Conservation (phyloP, 352 stramenopile species). For the Globisporangium camurandrum region DNA sequence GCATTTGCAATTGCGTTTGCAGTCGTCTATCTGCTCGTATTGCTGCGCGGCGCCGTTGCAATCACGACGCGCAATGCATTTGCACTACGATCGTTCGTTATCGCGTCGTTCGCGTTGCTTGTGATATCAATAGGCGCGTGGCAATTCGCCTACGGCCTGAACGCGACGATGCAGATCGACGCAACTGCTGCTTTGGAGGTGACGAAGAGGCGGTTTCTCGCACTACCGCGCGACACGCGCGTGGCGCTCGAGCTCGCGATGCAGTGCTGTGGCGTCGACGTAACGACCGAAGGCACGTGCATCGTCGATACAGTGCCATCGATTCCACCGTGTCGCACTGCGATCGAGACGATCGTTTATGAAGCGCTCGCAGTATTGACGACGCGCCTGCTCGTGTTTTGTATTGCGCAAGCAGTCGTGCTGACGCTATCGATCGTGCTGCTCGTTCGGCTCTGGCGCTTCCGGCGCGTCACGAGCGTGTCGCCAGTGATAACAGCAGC, state of each 20-base stretch:
- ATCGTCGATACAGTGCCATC: not conserved
- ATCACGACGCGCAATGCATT: conserved; percentile 23
- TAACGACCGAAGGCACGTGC: conserved; percentile 24
- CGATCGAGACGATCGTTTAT: conserved; percentile 7
- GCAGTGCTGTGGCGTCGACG: conserved; percentile 37
- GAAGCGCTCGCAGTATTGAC: conserved; percentile 11
- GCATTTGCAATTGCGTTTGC: conserved; percentile 10
- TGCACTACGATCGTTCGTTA: conserved; percentile 25
- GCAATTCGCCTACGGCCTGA: conserved; percentile 22
- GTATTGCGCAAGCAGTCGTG: conserved; percentile 13
- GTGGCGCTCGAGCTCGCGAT: conserved; percentile 34
- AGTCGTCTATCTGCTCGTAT: conserved; percentile 18
- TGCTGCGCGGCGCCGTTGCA: conserved; percentile 19
- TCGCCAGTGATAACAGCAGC: not conserved
- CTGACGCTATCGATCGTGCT: conserved; percentile 17
- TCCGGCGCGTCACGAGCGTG: not conserved
- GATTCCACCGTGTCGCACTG: conserved; percentile 22
- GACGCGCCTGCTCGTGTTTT: conserved; percentile 11
- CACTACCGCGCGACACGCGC: conserved; percentile 13
- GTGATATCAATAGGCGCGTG: conserved; percentile 19
- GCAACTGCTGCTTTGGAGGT: conserved; percentile 19
- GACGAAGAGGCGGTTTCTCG: conserved; percentile 26
- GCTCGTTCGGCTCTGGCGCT: conserved; percentile 18
- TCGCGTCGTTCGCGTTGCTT: conserved; percentile 22
- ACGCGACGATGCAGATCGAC: conserved; percentile 27